Percentiles rank a stretch among this genome's conserved stretches.
phyloP scores from a whole-genome alignment of 495 filamentous ascomycete species.

The Cercophora sp. region DNA sequence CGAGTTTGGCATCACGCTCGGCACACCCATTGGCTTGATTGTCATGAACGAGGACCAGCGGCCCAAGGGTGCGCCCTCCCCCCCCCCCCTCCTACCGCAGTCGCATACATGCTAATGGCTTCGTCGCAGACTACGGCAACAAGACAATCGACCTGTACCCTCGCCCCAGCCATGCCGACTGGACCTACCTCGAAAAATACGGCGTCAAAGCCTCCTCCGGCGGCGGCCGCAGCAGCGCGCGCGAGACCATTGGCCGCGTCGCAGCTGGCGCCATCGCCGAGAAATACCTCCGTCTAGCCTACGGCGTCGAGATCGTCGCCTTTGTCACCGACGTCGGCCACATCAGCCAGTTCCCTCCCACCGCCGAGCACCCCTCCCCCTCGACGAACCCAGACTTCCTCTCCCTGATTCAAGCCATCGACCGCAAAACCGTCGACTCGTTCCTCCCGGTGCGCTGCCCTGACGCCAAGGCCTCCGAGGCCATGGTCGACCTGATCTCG shows the following conservation, averaged over 20 bases:
- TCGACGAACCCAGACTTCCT: constrained; percentile 85
- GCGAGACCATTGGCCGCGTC: constrained; percentile 92
- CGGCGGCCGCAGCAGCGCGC: constrained; percentile 84
- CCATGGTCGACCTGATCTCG: constrained; percentile 79
- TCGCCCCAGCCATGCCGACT: constrained; percentile 90
- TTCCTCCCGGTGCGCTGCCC: constrained; percentile 87
- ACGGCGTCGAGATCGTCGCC: constrained; percentile 86
- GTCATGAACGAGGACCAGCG: constrained; percentile 92
- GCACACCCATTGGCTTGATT: constrained; percentile 84
- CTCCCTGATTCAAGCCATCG: constrained; percentile 66
- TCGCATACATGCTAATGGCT: neutral
- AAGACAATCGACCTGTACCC: constrained; percentile 91
- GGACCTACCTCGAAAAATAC: constrained; percentile 96
- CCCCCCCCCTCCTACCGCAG: neutral
- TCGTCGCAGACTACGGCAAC: constrained; percentile 68
- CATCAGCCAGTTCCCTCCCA: constrained; percentile 80
- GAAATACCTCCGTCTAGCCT: constrained; percentile 77
- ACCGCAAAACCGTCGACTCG: constrained; percentile 74
- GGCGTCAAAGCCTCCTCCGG: constrained; percentile 91
- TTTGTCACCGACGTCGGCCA: constrained; percentile 84
- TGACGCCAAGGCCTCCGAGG: constrained; percentile 53
- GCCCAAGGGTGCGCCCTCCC: constrained; percentile 52
- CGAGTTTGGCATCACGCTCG: constrained; percentile 86
- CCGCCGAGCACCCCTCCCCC: constrained; percentile 63
- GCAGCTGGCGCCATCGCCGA: constrained; percentile 94